These are phyloP conservation scores for Amniculicola lignicola DNA, from an alignment of 495 filamentous ascomycete genomes.

Conservation along the genomic window DNA sequence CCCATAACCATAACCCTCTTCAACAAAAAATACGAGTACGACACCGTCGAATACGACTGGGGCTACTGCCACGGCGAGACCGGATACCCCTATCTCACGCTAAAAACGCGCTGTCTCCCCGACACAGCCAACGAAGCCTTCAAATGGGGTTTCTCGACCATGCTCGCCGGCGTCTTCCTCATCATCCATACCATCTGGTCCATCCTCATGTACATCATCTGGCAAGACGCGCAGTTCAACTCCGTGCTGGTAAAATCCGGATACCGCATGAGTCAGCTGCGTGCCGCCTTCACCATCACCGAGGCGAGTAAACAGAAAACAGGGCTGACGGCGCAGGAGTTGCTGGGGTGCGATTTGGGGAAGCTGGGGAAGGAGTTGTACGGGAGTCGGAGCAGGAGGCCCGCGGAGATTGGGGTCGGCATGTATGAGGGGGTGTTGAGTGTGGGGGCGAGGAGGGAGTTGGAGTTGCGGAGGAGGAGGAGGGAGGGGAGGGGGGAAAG, in stretches of 20 bases:
- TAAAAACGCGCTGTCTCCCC: slow-evolving; percentile 9
- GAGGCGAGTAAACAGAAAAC: slow-evolving; percentile 9
- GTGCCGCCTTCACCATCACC: slow-evolving; percentile 10
- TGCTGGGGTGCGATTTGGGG: slow-evolving; percentile 6
- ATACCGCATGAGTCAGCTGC: slow-evolving; percentile 14
- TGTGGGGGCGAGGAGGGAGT: too few species aligned
- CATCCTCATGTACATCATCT: slow-evolving; percentile 19
- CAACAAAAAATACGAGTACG: neutral
- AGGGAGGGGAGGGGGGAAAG: too few species aligned
- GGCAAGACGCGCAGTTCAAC: slow-evolving; percentile 25
- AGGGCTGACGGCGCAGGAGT: slow-evolving; percentile 7
- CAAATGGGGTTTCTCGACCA: slow-evolving; percentile 23
- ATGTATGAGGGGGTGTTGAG: slow-evolving; percentile 1
- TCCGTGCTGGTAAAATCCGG: slow-evolving; percentile 15
- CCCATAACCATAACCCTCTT: neutral
- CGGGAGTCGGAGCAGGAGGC: slow-evolving; percentile 6
- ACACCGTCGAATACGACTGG: neutral
- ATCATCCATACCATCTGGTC: slow-evolving; percentile 17
- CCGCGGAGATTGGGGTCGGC: neutral
- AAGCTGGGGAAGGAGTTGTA: slow-evolving; percentile 16
- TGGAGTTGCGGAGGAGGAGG: too few species aligned
- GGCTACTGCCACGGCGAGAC: neutral
- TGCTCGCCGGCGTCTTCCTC: slow-evolving; percentile 20
- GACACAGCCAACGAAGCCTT: slow-evolving; percentile 16
- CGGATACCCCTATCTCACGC: neutral